Evolutionary conservation across 176 grass and related monocot genomes (phyloP), one percentile per base, ranked within the genome.

Genomic region (Leersia perrieri): DNA sequence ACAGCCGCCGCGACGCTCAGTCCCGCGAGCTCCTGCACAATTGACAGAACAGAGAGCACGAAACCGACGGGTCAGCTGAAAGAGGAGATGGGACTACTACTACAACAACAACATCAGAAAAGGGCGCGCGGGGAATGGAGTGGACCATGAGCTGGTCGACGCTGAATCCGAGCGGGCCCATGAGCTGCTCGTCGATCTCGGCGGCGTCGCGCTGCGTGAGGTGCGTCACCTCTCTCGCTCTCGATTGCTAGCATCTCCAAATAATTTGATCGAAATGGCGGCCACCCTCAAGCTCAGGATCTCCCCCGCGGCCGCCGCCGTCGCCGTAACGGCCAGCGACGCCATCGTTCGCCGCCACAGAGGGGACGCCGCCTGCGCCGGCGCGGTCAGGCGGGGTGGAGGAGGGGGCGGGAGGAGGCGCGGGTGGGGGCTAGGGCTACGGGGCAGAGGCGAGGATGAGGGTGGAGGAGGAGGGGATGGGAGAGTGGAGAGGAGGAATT

Each of bases 171-270:
- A 98, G 88, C 5, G 90, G 88, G 0, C 88, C 92, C 96, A 98
- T 98, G 72, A 95, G 92, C 61, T 91, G 89, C 86, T 98, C 82
- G 71, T 98, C 92, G 72, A 98, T 93, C 88, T 91, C 92, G 13
- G 71, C 88, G 1, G 90, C 96, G 4, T 87, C 86, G 18, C 83
- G 81, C 75, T 95, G 96, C 35, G 88, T 55, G 77, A 98, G 79
- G 84, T 91, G 88, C 27, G 90, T 93, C 78, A 93, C 87, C 39
- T 82, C 60, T 28, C 31, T 72, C 79, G 4, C 8, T 36, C 44
- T 33, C 11, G 2, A 12, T 18, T 31, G 10, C 5, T 15, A 60
- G 28, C 22, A 0, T 66, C 51, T n/a, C 28, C 0, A 9, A 42
- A 9, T 34, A 15, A 31, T 87, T 20, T 7, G 68, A 25, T 58